phyloP scores from a whole-genome alignment of 805 yeast species.

The Candida montana region DNA sequence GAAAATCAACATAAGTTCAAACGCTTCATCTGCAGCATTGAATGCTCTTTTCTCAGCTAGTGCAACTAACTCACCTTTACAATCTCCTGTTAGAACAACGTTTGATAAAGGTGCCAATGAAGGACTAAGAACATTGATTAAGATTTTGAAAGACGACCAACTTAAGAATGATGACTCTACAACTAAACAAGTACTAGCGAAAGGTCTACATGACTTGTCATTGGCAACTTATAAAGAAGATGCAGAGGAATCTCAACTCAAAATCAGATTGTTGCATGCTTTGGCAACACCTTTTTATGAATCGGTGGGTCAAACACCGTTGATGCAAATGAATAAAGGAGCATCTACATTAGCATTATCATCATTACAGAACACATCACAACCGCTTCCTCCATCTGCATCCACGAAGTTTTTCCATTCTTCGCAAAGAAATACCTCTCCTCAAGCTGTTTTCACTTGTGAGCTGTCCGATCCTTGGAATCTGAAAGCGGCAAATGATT shows the following conservation, averaged over 20 bases:
- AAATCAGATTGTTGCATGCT: slow-evolving; percentile 50
- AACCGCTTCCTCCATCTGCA: slow-evolving; percentile 9
- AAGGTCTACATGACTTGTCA: slow-evolving; percentile 54
- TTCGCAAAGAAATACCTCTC: slow-evolving; percentile 64
- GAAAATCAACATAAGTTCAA: slow-evolving; percentile 27
- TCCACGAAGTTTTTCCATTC: slow-evolving; percentile 51
- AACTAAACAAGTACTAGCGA: slow-evolving; percentile 34
- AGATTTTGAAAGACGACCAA: slow-evolving; percentile 36
- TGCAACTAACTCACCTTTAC: neutral
- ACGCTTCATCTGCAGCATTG: slow-evolving; percentile 36
- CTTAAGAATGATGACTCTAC: slow-evolving; percentile 25
- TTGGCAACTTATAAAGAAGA: slow-evolving; percentile 31
- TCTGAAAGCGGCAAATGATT: slow-evolving; percentile 79
- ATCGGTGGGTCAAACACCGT: slow-evolving; percentile 23
- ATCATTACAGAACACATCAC: slow-evolving; percentile 12
- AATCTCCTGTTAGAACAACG: slow-evolving; percentile 9
- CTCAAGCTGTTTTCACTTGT: slow-evolving; percentile 85
- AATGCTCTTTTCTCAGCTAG: slow-evolving; percentile 28
- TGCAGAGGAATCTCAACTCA: slow-evolving; percentile 18
- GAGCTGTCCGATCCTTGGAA: slow-evolving; percentile 70
- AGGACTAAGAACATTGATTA: slow-evolving; percentile 41
- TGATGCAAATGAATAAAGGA: slow-evolving; percentile 21
- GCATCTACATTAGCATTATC: slow-evolving; percentile 29
- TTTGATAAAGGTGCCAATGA: slow-evolving; percentile 5
- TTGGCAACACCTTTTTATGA: slow-evolving; percentile 58